These are phyloP conservation scores for Orbilia blumenaviensis DNA, from an alignment of 2,329 filamentous ascomycete genomes.

Conservation along the genomic window DNA sequence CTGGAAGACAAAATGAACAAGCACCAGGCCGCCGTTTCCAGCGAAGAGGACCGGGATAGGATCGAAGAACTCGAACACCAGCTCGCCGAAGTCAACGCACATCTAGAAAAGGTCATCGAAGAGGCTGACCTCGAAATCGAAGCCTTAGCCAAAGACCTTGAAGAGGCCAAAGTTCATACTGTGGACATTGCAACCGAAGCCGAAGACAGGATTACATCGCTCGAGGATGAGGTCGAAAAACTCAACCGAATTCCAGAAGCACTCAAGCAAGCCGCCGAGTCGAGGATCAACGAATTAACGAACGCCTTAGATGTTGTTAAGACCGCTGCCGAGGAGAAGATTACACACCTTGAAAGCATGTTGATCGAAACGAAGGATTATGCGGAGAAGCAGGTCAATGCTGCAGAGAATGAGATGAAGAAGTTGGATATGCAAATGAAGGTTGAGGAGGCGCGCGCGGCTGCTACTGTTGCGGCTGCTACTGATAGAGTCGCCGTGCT, in stretches of 20 bases:
- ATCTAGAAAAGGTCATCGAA: constrained; percentile 26
- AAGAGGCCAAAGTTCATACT: constrained; percentile 37
- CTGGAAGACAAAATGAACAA: constrained; percentile 29
- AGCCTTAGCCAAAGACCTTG: constrained; percentile 38
- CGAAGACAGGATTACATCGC: constrained; percentile 18
- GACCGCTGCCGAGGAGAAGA: constrained; percentile 1
- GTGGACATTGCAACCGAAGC: constrained; percentile 40
- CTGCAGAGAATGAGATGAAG: constrained; percentile 42
- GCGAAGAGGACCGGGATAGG: constrained; percentile 12
- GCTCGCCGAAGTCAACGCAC: constrained; percentile 9
- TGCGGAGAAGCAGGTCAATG: constrained; percentile 32
- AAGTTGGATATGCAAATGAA: constrained; percentile 44
- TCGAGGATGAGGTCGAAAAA: constrained; percentile 12
- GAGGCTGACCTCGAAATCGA: constrained; percentile 43
- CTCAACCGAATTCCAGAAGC: constrained; percentile 17
- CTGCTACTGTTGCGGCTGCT: constrained; percentile 35
- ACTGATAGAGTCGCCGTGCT: constrained; percentile 28
- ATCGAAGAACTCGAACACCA: constrained; percentile 28
- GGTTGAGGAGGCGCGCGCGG: constrained; percentile 45
- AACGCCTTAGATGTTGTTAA: constrained; percentile 3
- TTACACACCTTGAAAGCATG: constrained; percentile 8
- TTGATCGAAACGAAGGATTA: constrained; percentile 28
- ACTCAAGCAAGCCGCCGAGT: constrained; percentile 6
- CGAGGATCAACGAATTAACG: neutral
- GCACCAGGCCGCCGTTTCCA: constrained; percentile 11